Evolutionary conservation across 192 early-diverging fungal genomes (phyloP).

Genomic region (Linnemannia zychae): DNA sequence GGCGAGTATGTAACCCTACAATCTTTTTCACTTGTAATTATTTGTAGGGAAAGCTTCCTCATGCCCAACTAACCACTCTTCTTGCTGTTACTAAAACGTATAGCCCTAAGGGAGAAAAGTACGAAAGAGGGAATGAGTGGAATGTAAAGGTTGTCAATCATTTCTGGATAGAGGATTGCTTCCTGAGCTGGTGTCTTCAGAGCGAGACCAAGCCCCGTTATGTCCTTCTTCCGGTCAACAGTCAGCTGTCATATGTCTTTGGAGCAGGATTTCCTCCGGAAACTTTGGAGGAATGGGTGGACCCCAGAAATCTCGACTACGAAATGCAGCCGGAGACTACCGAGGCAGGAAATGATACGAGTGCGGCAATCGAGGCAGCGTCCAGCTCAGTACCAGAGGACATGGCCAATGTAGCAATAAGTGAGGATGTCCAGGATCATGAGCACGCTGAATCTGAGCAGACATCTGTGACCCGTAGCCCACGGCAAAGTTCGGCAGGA

Average conservation of each 20-base stretch:
- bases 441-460: neutral
- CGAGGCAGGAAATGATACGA: neutral
- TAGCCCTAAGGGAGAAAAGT: slow-evolving; percentile 77
- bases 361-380: neutral
- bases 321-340: neutral
- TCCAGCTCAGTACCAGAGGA: neutral
- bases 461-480: neutral
- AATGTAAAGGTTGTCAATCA: slow-evolving; percentile 84
- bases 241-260: slow-evolving; percentile 66
- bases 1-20: slow-evolving; percentile 58
- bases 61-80: neutral
- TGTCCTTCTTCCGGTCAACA: slow-evolving; percentile 64
- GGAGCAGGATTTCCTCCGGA: slow-evolving; percentile 62
- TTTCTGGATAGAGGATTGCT: slow-evolving; percentile 88
- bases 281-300: slow-evolving; percentile 54
- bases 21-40: neutral
- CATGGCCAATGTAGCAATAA: neutral
- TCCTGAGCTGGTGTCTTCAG: slow-evolving; percentile 70
- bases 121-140: slow-evolving; percentile 71
- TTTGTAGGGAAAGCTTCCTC: neutral
- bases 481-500: neutral
- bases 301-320: slow-evolving; percentile 30
- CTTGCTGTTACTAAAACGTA: neutral
- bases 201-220: slow-evolving; percentile 69
- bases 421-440: neutral